phyloP scores from a whole-genome alignment of 1,139 yeast species.

The Kodamaea plutei region DNA sequence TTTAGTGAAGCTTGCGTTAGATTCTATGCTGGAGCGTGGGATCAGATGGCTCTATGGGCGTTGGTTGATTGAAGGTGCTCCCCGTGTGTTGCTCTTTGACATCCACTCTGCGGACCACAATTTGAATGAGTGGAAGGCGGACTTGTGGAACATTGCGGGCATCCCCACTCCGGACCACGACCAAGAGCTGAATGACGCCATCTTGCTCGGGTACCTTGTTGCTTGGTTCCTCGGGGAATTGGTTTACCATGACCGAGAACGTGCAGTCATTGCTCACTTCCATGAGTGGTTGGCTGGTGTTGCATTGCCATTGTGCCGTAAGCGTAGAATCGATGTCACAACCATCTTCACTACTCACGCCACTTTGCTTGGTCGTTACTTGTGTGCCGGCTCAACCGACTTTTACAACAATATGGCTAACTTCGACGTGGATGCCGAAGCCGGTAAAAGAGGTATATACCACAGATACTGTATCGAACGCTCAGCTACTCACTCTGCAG shows the following conservation, averaged over 20 bases:
- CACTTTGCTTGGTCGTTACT: constrained; percentile 86
- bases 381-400: constrained; percentile 95
- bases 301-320: constrained; percentile 87
- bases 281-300: constrained; percentile 99
- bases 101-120: constrained; percentile 66
- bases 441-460: constrained; percentile 95
- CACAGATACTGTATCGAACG: constrained; percentile 96
- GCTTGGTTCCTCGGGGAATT: constrained; percentile 98
- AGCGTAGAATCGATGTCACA: constrained; percentile 87
- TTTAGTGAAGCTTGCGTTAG: constrained; percentile 56
- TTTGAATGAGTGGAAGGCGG: constrained; percentile 91
- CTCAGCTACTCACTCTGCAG: constrained; percentile 94
- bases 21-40: constrained; percentile 77
- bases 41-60: constrained; percentile 83
- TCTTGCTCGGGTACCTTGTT: constrained; percentile 84
- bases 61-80: constrained; percentile 98
- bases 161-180: constrained; percentile 93
- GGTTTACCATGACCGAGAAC: constrained; percentile 72
- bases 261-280: constrained; percentile 90
- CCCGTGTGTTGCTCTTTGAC: constrained; percentile 85
- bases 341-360: constrained; percentile 98
- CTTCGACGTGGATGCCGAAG: constrained; percentile 96
- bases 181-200: constrained; percentile 85
- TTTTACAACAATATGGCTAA: constrained; percentile 87
- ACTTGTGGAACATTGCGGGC: constrained; percentile 86